Evolutionary conservation across 768 basidiomycete species (phyloP).

Genomic region (Serendipita sp.): DNA sequence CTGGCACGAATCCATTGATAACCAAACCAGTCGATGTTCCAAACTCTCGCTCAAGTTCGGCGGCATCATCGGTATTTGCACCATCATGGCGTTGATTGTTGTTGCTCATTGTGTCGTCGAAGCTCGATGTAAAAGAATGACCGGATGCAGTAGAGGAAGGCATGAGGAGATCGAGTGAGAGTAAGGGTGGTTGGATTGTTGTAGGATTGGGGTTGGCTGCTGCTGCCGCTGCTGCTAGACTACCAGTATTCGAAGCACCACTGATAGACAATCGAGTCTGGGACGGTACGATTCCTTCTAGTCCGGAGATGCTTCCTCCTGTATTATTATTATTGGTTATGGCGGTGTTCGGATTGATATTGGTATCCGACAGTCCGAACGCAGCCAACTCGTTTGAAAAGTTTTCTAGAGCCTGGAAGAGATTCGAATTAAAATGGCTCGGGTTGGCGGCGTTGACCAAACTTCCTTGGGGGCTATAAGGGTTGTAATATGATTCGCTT

Average conservation of each 20-base stretch:
- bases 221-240: not conserved
- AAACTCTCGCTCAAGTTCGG: not conserved
- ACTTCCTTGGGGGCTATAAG: not conserved
- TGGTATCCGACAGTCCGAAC: not conserved
- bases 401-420: not conserved
- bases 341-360: not conserved
- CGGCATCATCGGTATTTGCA: not conserved
- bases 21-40: not conserved
- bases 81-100: too few relatives aligned
- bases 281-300: not conserved
- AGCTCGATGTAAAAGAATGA: not conserved
- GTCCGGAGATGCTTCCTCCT: too few relatives aligned
- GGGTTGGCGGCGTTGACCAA: not conserved
- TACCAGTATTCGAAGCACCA: too few relatives aligned
- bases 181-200: not conserved
- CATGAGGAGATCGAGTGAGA: not conserved
- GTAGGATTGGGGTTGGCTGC: not conserved
- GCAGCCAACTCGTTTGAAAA: not conserved
- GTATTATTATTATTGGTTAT: not conserved
- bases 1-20: not conserved
- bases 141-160: not conserved
- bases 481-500: not conserved
- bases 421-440: not conserved
- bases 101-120: not conserved
- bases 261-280: not conserved